Conservation (phyloP, 225 moss, liverwort and hornwort species). For the Pleurozium schreberi region DNA sequence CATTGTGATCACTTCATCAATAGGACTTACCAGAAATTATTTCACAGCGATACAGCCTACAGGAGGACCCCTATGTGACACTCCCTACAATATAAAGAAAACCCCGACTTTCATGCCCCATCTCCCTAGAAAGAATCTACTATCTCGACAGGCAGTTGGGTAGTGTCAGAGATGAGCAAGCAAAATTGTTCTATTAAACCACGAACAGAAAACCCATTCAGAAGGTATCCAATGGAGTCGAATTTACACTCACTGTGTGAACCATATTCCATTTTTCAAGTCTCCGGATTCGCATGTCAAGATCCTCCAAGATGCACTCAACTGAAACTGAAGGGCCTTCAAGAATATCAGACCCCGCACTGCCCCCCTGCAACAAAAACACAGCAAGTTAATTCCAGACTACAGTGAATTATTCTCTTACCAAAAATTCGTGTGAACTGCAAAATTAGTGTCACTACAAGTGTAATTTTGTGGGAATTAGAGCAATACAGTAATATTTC, state of each 20-base stretch:
- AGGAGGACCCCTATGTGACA: background rate
- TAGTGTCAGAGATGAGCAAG: background rate
- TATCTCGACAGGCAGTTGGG: background rate
- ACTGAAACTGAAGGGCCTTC: conserved; percentile 40
- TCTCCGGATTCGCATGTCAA: conserved; percentile 63
- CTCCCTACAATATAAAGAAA: background rate
- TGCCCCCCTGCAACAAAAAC: conserved; percentile 39
- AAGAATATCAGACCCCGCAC: conserved; percentile 41
- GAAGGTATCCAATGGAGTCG: background rate
- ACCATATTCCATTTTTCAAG: conserved; percentile 80
- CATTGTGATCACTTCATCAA: background rate
- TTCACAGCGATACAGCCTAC: background rate
- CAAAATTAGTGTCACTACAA: background rate
- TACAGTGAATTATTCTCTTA: background rate
- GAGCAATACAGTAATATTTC: background rate
- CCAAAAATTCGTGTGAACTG: background rate
- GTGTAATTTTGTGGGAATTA: background rate
- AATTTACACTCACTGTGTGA: conserved; percentile 46
- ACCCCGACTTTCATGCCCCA: background rate
- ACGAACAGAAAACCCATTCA: background rate
- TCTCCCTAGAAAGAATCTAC: background rate
- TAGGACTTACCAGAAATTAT: background rate
- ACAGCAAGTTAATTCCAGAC: background rate
- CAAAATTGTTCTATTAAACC: background rate
- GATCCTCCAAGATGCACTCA: conserved; percentile 54